Conservation (phyloP, 2,329 filamentous ascomycete species). For the Pseudogymnoascus sp. region DNA sequence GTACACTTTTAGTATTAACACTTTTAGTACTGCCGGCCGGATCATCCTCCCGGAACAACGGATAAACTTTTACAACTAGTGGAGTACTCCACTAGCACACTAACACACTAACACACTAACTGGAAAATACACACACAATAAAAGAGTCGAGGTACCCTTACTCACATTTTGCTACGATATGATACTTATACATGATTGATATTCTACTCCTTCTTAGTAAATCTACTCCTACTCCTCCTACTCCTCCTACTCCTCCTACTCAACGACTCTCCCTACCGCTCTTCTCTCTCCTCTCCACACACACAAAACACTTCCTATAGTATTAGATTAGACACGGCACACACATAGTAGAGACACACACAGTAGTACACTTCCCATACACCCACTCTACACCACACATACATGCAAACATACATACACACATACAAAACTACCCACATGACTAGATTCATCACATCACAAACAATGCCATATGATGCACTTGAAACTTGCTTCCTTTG, state of each 20-base stretch:
- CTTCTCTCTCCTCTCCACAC: background rate
- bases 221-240: no score
- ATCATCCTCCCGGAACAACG: background rate
- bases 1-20: background rate
- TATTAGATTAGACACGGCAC: background rate
- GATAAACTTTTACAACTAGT: background rate
- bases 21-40: background rate
- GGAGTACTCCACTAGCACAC: no score
- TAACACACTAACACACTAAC: background rate
- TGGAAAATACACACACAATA: background rate
- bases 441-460: background rate
- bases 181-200: background rate
- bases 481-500: background rate
- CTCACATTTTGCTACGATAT: background rate
- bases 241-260: no score
- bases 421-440: background rate
- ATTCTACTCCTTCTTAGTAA: background rate
- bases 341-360: background rate
- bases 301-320: background rate
- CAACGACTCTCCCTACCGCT: no score
- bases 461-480: background rate
- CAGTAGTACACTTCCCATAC: background rate
- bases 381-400: background rate
- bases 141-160: background rate
- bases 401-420: background rate